These are phyloP conservation scores for Themeda triandra DNA, from an alignment of 176 grass and related monocot species.

Conservation along the genomic window DNA sequence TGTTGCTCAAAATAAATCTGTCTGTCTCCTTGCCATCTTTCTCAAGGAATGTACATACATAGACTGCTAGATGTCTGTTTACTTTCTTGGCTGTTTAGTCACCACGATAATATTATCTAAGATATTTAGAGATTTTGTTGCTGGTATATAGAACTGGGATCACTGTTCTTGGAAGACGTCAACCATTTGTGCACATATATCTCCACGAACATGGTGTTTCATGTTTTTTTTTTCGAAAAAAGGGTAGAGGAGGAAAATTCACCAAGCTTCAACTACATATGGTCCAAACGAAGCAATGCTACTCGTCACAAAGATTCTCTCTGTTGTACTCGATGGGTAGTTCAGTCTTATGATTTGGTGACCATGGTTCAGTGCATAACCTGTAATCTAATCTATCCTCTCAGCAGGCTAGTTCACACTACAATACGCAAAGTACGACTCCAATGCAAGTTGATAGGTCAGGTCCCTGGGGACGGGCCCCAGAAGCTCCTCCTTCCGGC, in stretches of 20 bases:
- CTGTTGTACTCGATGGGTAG: background rate
- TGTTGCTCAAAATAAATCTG: background rate
- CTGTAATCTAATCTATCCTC: slow-evolving; percentile 27
- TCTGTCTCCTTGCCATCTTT: background rate
- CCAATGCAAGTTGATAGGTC: slow-evolving; percentile 70
- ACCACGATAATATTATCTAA: slow-evolving; percentile 1
- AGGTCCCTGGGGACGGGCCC: slow-evolving; percentile 51
- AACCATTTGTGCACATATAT: background rate
- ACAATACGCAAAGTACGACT: slow-evolving; percentile 49
- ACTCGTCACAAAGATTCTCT: slow-evolving; percentile 1
- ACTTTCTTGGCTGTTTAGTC: background rate
- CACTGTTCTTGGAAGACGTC: background rate
- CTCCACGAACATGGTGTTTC: background rate
- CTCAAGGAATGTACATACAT: background rate
- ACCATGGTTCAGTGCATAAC: slow-evolving; percentile 5
- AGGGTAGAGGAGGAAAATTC: background rate
- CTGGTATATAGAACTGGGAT: background rate
- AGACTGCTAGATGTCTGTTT: background rate
- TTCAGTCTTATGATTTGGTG: slow-evolving; percentile 2
- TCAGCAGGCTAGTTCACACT: slow-evolving; percentile 57
- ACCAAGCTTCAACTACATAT: background rate
- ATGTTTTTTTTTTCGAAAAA: background rate
- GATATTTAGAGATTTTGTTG: background rate
- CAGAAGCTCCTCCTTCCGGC: slow-evolving; percentile 40
- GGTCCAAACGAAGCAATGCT: background rate